Percentiles rank a stretch among this genome's conserved stretches.
Evolutionary conservation across 371 early-diverging fungal genomes (phyloP).

Genomic region (Rhizomucor miehei): DNA sequence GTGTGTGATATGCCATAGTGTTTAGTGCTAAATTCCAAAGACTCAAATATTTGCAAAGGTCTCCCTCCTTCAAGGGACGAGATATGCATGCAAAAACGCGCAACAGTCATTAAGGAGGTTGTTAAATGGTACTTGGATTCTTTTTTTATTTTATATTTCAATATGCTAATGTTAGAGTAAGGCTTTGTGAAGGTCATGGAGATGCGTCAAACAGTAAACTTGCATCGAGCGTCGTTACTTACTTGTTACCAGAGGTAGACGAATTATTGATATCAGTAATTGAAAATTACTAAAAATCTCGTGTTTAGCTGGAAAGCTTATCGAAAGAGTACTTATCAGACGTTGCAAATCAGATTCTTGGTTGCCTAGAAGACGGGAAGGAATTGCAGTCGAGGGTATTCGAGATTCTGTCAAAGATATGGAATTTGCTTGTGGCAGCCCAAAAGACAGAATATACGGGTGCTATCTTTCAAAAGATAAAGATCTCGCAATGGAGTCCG

Average conservation of each 20-base stretch:
- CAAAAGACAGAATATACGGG: constrained; percentile 16
- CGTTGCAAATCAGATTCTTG: constrained; percentile 14
- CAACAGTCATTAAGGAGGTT: too few relatives aligned
- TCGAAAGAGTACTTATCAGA: constrained; percentile 11
- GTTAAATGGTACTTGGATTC: too few relatives aligned
- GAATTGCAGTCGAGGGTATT: constrained; percentile 39
- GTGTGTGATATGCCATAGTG: constrained; percentile 34
- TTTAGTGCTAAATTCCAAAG: constrained; percentile 15
- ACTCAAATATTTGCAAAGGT: constrained; percentile 29
- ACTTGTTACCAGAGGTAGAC: constrained; percentile 36
- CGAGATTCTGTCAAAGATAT: constrained; percentile 43
- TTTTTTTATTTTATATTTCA: background rate
- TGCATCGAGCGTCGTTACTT: constrained; percentile 23
- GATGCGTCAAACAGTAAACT: constrained; percentile 16
- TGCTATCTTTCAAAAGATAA: constrained; percentile 33
- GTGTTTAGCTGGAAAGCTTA: constrained; percentile 34
- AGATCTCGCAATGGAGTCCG: constrained; percentile 40
- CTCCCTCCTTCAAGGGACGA: too few relatives aligned
- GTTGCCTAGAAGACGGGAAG: constrained; percentile 22
- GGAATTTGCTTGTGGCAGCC: constrained; percentile 36
- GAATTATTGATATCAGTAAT: background rate
- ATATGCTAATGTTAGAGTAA: background rate
- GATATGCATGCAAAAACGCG: too few relatives aligned
- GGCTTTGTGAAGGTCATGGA: constrained; percentile 9
- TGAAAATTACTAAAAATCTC: too few relatives aligned